These are phyloP conservation scores for Hippophae rhamnoides DNA, from an alignment of 306 rosid species.

Conservation along the genomic window DNA sequence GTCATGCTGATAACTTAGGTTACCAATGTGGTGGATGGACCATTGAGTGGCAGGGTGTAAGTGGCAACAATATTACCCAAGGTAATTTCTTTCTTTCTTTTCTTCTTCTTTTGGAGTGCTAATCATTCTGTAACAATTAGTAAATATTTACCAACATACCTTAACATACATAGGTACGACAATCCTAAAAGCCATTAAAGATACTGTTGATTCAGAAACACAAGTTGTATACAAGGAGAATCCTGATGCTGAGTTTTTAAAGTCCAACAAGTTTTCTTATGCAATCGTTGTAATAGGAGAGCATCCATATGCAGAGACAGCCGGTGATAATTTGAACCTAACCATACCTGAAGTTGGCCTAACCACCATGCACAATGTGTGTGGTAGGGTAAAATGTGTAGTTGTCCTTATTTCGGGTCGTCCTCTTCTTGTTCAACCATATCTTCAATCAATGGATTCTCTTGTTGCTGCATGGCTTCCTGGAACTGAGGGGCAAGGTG, in stretches of 20 bases:
- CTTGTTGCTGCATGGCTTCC: constrained; percentile 44
- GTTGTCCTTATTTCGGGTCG: constrained; percentile 28
- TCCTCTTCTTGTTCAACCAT: constrained; percentile 28
- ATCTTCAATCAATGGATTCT: constrained; percentile 17
- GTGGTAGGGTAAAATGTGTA: constrained; percentile 29
- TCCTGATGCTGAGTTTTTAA: constrained; percentile 20
- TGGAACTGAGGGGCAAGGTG: constrained; percentile 32
- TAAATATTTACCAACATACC: neutral
- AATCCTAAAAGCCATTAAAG: constrained; percentile 17
- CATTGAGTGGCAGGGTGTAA: constrained; percentile 18
- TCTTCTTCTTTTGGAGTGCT: too few species aligned
- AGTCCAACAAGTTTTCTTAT: constrained; percentile 15
- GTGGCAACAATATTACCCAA: constrained; percentile 13
- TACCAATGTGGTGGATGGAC: constrained; percentile 23
- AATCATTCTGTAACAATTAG: neutral
- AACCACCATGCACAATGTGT: constrained; percentile 22
- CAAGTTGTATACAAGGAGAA: constrained; percentile 22
- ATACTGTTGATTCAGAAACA: constrained; percentile 19
- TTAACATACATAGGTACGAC: constrained; percentile 11
- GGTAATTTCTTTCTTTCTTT: neutral
- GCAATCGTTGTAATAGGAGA: constrained; percentile 39
- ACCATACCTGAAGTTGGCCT: constrained; percentile 21
- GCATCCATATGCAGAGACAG: constrained; percentile 29
- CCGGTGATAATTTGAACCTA: constrained; percentile 28
- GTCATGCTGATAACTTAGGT: constrained; percentile 19